Base-by-base conservation (phyloP, 2,329 filamentous ascomycete genomes). In the Fusarium aywerte region DNA sequence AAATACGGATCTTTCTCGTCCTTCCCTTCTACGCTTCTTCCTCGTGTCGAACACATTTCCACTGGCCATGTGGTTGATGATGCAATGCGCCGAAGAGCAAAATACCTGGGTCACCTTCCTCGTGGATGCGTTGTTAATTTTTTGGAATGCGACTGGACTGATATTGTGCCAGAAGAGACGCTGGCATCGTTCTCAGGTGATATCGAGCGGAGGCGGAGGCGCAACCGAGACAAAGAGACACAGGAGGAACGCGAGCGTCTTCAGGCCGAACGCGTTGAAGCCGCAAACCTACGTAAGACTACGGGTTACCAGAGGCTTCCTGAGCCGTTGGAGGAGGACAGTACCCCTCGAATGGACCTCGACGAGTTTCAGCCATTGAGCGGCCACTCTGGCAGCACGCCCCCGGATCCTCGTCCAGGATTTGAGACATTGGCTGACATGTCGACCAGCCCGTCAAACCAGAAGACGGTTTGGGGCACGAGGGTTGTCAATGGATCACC, bases 381-480 rank as follows among this genome's bases (percentile, higher is more conserved):
- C 27, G 78, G 83, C 3, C 81, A 82, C 10, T 78, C 80, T 67
- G 77, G 85, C 70, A 72, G 85, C 70, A 82, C 85, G 6, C 84
- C 87, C 11, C 86, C 86, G 1, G 85, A 86, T 36, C 82, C 84
- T 45, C 82, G 87, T 20, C 82, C 84, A 13, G 88, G 86, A 1
- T 93, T 92, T 71, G 85, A 85, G 32, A 87, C 87, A 4, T 80
- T 97, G 21, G 91, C 92, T 1, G 90, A 89, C 2, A 89, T 94
- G 69, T 94, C 92, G 5, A 94, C 92, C 2, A 96, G 92, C 65
- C 93, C 94, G 0, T 89, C 88, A 8, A 87, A 88, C 1, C 83
- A 87, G 38, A 89, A 89, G 64, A 98, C 95, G 0, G 92, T 98
- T 1, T 98, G 95, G 95, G 95, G 95, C n/a, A 98, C 95, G 1